These are phyloP conservation scores for Tuber aestivum DNA, from an alignment of 495 filamentous ascomycete genomes.

Conservation along the genomic window DNA sequence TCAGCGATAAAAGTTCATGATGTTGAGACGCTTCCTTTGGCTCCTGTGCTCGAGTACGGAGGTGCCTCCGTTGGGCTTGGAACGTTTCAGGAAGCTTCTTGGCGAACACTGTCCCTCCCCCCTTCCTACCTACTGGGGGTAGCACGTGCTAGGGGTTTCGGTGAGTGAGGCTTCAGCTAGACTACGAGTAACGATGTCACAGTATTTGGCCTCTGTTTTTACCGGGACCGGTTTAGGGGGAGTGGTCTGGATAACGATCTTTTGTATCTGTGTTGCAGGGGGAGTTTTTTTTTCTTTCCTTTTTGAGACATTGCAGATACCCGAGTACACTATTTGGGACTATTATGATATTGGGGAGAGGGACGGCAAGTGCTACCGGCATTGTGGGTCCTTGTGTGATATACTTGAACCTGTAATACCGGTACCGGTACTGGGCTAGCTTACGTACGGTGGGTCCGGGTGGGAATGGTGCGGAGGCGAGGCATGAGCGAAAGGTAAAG, in stretches of 20 bases:
- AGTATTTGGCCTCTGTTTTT: conserved; percentile 6
- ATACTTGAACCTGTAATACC: no score
- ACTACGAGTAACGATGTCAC: conserved; percentile 12
- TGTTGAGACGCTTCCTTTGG: conserved; percentile 17
- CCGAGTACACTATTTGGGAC: no score
- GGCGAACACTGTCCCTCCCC: not conserved
- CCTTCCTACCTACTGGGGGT: not conserved
- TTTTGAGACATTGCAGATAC: not conserved
- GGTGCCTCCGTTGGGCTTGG: conserved; percentile 25
- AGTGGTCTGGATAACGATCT: not conserved
- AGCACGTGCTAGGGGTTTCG: not conserved
- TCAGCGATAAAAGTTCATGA: not conserved
- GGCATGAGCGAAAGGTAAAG: not conserved
- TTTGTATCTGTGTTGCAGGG: not conserved
- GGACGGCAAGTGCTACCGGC: not conserved
- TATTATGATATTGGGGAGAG: not conserved
- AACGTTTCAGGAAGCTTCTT: conserved; percentile 28
- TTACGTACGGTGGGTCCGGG: not conserved
- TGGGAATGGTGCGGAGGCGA: not conserved
- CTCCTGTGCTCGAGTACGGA: conserved; percentile 28
- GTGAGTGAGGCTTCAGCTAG: not conserved
- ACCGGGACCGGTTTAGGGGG: not conserved
- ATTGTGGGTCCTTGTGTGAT: no score
- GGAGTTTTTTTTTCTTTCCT: not conserved
- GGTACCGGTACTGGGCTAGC: no score